Evolutionary conservation across 1,284 basidiomycete genomes (phyloP), one percentile per base, ranked within the genome.

Genomic region (Phlebopus sp.): DNA sequence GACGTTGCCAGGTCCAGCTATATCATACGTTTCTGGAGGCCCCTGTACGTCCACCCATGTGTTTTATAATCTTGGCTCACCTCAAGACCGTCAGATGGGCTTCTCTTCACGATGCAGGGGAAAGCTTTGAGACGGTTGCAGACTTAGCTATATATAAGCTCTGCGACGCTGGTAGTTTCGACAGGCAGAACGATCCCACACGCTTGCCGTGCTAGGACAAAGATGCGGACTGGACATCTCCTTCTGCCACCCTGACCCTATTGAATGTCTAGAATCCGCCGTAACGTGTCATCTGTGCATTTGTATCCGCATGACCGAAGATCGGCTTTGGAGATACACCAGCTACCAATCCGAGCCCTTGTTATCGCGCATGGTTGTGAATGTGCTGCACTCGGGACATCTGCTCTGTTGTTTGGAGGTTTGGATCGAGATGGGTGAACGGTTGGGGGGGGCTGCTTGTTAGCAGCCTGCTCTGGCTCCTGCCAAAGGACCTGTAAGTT

Each of bases 161-260:
- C 5, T 31, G 23, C 30, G 29, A 29, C 2, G 41, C 18, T 8
- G 13, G 4, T 1, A 6, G 4, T 1, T 43, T 44, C 35, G 5
- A 43, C 9, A 9, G 56, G 53, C 56, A 38, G 57, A 37, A 9
- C 2, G 7, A 5, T 19, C 27, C n/a, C 25, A 48, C 2, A 13
- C 27, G 11, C 40, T 48, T 5, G 35, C 41, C 4, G 3, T 48
- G 4, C 41, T 48, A 2, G 42, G 31, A 13, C 46, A 48, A 34
- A 48, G 47, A 47, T 47, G 41, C 15, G 38, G 10, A 17, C 21
- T 41, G 14, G 32, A 31, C 8, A 23, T 47, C 32, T 37, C 25
- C 34, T 25, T 47, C 21, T 40, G 41, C 38, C 37, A 47, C 14
- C 38, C 37, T 0, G 37, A 46, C 15, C 29, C 44, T 9, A 37